Percentiles rank a stretch among this genome's conserved stretches.
Evolutionary conservation across 2,329 filamentous ascomycete genomes (phyloP).

Genomic region (Fusarium begoniae): DNA sequence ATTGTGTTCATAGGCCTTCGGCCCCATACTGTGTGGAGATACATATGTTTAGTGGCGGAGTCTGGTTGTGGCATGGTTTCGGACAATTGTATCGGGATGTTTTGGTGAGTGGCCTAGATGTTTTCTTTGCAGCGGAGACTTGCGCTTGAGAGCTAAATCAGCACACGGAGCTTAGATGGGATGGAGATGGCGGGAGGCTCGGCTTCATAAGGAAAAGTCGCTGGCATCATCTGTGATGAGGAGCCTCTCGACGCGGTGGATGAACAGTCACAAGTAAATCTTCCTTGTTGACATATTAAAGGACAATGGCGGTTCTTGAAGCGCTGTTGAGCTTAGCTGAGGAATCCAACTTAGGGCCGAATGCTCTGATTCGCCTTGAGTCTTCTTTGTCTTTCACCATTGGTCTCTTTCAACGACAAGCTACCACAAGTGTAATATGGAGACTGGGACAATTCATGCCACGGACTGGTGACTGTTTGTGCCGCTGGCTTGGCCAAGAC

Average conservation of each 20-base stretch:
- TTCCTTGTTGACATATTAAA: rapidly evolving
- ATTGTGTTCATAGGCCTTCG: background rate
- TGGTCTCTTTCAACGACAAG: too few species aligned
- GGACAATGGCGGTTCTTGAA: background rate
- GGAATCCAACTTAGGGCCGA: too few species aligned
- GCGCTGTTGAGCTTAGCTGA: background rate
- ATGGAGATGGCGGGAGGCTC: rapidly evolving
- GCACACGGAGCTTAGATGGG: background rate
- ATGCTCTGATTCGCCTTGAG: rapidly evolving
- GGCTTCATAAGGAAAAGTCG: background rate
- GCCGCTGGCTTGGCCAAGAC: too few species aligned
- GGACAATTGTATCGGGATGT: rapidly evolving
- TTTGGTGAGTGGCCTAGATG: background rate
- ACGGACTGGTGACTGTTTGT: rapidly evolving
- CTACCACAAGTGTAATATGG: too few species aligned
- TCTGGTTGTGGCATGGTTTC: background rate
- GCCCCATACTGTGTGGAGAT: background rate
- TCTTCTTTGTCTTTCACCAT: background rate
- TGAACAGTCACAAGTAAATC: rapidly evolving
- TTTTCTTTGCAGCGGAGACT: rapidly evolving
- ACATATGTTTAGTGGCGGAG: rapidly evolving
- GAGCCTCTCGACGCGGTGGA: background rate
- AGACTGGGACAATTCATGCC: too few species aligned
- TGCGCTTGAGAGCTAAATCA: rapidly evolving
- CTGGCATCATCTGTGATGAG: background rate